Evolutionary conservation across 768 basidiomycete genomes (phyloP).

Genomic region (Cubamyces sp.): DNA sequence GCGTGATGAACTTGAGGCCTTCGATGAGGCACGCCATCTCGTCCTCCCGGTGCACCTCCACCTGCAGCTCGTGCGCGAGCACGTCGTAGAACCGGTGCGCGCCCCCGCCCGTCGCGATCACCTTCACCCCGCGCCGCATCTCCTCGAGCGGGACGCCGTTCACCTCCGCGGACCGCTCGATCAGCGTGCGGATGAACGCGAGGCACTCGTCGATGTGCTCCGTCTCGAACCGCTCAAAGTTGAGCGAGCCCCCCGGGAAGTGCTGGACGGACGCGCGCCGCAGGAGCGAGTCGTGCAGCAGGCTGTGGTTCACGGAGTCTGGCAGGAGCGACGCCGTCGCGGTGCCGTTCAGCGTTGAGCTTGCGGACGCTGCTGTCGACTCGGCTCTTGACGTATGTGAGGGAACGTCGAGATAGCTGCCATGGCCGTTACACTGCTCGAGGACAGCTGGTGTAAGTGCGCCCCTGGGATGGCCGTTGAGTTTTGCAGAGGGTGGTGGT

Average conservation of each 20-base stretch:
- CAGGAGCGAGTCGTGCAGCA: conserved; percentile 67
- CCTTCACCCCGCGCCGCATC: conserved; percentile 92
- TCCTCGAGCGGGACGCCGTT: conserved; percentile 88
- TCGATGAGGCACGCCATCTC: conserved; percentile 99
- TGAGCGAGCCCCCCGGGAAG: conserved; percentile 95
- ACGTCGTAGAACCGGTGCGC: conserved; percentile 93
- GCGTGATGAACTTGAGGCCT: conserved; percentile 93
- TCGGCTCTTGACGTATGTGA: conserved; percentile 23
- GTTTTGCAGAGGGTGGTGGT: conserved; percentile 37
- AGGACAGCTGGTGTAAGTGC: conserved; percentile 84
- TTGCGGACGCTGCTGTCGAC: conserved; percentile 17
- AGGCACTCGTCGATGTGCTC: conserved; percentile 84
- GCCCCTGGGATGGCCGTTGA: conserved; percentile 56
- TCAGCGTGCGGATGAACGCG: conserved; percentile 83
- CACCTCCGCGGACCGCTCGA: conserved; percentile 79
- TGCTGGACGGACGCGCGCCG: conserved; percentile 74
- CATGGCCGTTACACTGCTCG: conserved; percentile 25
- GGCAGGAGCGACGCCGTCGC: conserved; percentile 42
- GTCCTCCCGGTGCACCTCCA: conserved; percentile 90
- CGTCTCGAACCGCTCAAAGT: conserved; percentile 97
- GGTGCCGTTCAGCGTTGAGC: conserved; percentile 26
- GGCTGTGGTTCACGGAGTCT: conserved; percentile 40
- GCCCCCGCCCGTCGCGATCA: conserved; percentile 98
- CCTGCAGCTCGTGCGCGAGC: conserved; percentile 71
- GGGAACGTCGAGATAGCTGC: conserved; percentile 7